phyloP scores from a whole-genome alignment of 345 rosid genomes.

The Lagerstroemia speciosa region DNA sequence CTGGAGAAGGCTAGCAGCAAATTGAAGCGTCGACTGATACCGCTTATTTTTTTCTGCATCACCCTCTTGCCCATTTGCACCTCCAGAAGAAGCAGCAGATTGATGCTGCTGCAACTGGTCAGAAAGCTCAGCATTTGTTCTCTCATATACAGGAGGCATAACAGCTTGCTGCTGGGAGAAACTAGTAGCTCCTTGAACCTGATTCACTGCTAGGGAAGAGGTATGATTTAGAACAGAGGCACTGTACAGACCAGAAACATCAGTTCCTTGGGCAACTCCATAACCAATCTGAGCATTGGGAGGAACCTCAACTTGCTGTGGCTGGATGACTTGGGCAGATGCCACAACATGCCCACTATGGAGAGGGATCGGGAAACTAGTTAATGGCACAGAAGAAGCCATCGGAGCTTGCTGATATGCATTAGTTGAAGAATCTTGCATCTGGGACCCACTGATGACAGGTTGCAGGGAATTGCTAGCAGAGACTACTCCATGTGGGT shows the following conservation, averaged over 20 bases:
- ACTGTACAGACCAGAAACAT: constrained; percentile 29
- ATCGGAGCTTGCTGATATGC: constrained; percentile 39
- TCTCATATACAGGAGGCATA: constrained; percentile 32
- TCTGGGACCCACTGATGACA: constrained; percentile 30
- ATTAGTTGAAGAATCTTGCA: constrained; percentile 39
- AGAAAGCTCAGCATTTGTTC: constrained; percentile 33
- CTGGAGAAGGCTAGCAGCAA: constrained; percentile 88
- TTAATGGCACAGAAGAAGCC: constrained; percentile 22
- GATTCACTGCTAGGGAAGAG: constrained; percentile 30
- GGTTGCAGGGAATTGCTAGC: constrained; percentile 35
- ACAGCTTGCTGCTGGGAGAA: constrained; percentile 36
- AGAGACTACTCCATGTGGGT: constrained; percentile 27
- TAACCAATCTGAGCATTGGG: constrained; percentile 30
- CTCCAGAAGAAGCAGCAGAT: constrained; percentile 22
- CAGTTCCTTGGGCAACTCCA: constrained; percentile 34
- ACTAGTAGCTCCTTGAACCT: constrained; percentile 37
- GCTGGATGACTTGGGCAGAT: constrained; percentile 48
- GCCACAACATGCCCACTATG: constrained; percentile 49
- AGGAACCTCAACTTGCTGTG: constrained; percentile 44
- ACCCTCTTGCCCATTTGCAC: constrained; percentile 38
- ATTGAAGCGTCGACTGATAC: constrained; percentile 82
- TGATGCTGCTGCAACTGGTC: constrained; percentile 30
- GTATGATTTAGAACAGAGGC: constrained; percentile 31
- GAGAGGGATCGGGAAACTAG: constrained; percentile 28
- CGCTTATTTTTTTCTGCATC: constrained; percentile 82